A percentile compares a stretch with the other conserved stretches of the same genome.
phyloP scores from a whole-genome alignment of 2,329 filamentous ascomycete species.

The Aspergillus novoparasiticus region DNA sequence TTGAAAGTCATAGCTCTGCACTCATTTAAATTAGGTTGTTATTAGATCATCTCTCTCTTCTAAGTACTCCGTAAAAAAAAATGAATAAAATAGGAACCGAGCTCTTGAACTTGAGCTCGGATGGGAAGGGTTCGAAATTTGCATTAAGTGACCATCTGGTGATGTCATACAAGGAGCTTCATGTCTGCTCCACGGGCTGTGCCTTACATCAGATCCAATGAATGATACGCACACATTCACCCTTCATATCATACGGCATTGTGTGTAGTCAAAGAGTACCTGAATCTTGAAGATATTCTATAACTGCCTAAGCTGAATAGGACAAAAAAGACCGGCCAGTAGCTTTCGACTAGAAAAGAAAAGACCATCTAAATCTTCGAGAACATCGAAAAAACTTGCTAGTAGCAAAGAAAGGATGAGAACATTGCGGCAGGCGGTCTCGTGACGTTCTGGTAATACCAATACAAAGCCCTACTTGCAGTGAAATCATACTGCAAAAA shows the following conservation, averaged over 20 bases:
- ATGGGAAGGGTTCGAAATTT: not conserved
- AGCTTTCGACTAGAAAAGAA: not conserved
- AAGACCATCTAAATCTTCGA: not conserved
- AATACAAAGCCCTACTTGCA: slow-evolving; percentile 20
- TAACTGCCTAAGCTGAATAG: not conserved
- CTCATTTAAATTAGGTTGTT: not conserved
- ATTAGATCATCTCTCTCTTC: not conserved
- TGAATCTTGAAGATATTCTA: not conserved
- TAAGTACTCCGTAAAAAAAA: not conserved
- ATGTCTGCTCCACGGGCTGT: not conserved
- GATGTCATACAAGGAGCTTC: slow-evolving; percentile 3
- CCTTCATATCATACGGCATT: not conserved
- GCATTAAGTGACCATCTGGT: not conserved
- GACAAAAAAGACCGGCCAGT: not conserved
- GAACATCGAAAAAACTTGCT: not conserved
- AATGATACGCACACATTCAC: not conserved
- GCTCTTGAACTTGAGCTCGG: not conserved
- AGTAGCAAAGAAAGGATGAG: not conserved
- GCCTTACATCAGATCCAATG: not conserved
- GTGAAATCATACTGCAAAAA: not conserved
- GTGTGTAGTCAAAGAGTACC: not conserved
- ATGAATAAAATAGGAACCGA: not conserved
- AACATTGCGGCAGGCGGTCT: slow-evolving; percentile 2
- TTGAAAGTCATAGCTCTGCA: not conserved
- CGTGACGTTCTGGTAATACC: slow-evolving; percentile 12